phyloP scores from a whole-genome alignment of 1,284 basidiomycete species.

The Vanrija sp. region DNA sequence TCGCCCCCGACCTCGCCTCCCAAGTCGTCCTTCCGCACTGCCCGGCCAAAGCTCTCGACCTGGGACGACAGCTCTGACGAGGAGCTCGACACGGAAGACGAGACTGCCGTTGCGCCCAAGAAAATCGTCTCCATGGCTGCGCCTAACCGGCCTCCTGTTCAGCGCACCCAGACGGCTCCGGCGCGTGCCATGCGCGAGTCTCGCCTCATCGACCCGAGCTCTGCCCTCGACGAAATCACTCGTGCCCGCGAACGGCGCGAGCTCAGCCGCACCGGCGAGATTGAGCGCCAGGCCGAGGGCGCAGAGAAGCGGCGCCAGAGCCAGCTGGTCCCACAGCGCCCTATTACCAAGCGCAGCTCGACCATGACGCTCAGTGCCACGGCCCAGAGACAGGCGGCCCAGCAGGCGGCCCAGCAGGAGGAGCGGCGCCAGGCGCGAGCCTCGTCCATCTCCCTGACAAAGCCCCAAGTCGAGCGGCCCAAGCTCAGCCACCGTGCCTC shows the following conservation, averaged over 20 bases:
- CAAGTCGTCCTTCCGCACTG: slow-evolving; percentile 11
- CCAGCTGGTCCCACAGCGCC: slow-evolving; percentile 1
- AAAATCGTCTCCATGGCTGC: not conserved
- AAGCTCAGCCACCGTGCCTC: slow-evolving; percentile 2
- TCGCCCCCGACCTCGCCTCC: not conserved
- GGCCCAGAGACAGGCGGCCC: not conserved
- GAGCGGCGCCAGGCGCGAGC: not conserved
- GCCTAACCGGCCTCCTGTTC: slow-evolving; percentile 2
- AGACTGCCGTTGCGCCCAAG: slow-evolving; percentile 1
- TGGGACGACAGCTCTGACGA: slow-evolving; percentile 22
- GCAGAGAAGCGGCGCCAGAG: slow-evolving; percentile 14
- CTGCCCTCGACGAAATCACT: slow-evolving; percentile 30
- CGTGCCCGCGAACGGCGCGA: slow-evolving; percentile 31
- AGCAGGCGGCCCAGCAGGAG: too few relatives aligned
- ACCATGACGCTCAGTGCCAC: not conserved
- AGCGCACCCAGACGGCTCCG: slow-evolving; percentile 16
- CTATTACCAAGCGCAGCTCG: slow-evolving; percentile 4
- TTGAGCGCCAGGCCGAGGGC: slow-evolving; percentile 25
- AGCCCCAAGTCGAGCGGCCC: not conserved
- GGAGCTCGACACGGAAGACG: slow-evolving; percentile 14
- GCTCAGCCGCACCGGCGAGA: slow-evolving; percentile 23
- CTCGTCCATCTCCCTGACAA: not conserved
- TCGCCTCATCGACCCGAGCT: slow-evolving; percentile 10
- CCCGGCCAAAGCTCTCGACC: slow-evolving; percentile 5
- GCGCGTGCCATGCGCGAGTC: slow-evolving; percentile 25